Evolutionary conservation across 2,329 filamentous ascomycete species (phyloP), one percentile per base, ranked within the genome.

Genomic region (Blastomyces percursus): DNA sequence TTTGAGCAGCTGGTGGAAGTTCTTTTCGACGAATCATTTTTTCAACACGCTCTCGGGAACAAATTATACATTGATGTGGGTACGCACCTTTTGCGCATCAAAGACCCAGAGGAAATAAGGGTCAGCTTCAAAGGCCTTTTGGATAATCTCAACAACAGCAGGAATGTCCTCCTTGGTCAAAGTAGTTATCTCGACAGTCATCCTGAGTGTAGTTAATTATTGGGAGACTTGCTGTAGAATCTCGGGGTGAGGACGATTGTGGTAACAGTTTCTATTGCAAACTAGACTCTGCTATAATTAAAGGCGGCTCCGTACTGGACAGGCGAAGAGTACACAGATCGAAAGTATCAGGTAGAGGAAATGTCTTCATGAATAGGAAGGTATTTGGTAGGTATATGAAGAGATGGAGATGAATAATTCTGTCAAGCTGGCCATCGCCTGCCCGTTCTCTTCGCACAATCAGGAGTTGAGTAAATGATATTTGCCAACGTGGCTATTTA

Each of bases 21-120:
- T 21, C 12, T 11, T 21, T 21, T 14, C 19, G 24, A 42, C 16
- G n/a, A 58, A 30, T 2, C 55, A 8, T 21, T 44, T 12, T 24
- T 24, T 9, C 21, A 44, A 3, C 52, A 56, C 14, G 30, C 16
- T 2, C 8, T 14, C 11, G 12, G 30, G 16, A 32, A 32, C 44
- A 9, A 2, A n/a, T 19, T 8, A 30, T 3, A 3, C 14, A 54
- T 38, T 44, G 38, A 46, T 19, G 40, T 60, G 6, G 40, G 27
- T 60, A 73, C 76, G 66, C 74, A 83, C 84, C 71, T 83, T 83
- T 38, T 76, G 73, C 52, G 79, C 77, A 68, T 87, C 83, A 64
- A 84, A 88, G 8, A 86, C 80, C 86, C 86, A 89, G 24, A 77
- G 75, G 67, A 85, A 85, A 69, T 88, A 89, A 0, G 86, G 86